A percentile compares a stretch with the other conserved stretches of the same genome.
These are phyloP conservation scores for Penicillium silybi DNA, from an alignment of 495 filamentous ascomycete species.

Conservation along the genomic window DNA sequence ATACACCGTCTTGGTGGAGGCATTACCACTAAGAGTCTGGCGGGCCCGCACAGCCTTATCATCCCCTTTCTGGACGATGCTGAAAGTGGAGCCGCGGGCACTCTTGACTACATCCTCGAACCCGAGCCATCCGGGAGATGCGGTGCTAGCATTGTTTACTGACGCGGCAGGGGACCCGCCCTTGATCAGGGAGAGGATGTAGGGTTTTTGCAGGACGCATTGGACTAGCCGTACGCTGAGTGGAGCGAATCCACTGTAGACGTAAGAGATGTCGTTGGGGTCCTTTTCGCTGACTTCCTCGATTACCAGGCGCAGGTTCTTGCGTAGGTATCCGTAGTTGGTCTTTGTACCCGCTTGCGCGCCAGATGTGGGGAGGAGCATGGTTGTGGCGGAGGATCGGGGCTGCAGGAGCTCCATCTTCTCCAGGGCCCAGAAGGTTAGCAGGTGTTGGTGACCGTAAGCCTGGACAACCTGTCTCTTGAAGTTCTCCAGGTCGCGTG, in stretches of 20 bases:
- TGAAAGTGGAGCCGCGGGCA: conserved; percentile 81
- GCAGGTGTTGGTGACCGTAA: conserved; percentile 89
- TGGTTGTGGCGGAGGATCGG: conserved; percentile 61
- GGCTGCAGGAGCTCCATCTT: conserved; percentile 81
- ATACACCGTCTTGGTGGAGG: conserved; percentile 76
- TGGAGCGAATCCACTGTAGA: conserved; percentile 95
- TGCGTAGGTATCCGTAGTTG: conserved; percentile 84
- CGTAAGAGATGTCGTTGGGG: conserved; percentile 95
- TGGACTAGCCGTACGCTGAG: conserved; percentile 93
- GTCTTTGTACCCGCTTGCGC: conserved; percentile 63
- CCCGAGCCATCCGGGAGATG: conserved; percentile 78
- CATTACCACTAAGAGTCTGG: conserved; percentile 62
- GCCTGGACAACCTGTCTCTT: conserved; percentile 84
- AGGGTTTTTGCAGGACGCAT: conserved; percentile 86
- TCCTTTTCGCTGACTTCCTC: conserved; percentile 97
- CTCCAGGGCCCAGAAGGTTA: conserved; percentile 86
- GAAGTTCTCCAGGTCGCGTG: conserved; percentile 83
- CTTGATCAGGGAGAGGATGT: conserved; percentile 64
- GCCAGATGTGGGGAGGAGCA: conserved; percentile 64
- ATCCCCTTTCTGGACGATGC: conserved; percentile 87
- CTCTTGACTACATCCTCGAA: conserved; percentile 88
- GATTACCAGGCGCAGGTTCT: conserved; percentile 80
- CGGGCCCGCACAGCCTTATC: conserved; percentile 90
- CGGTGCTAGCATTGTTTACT: conserved; percentile 49
- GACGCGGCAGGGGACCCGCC: conserved; percentile 47